A percentile compares a stretch with the other conserved stretches of the same genome.
phyloP scores from a whole-genome alignment of 805 yeast genomes.

The Cyberlindnera subsufficiens region DNA sequence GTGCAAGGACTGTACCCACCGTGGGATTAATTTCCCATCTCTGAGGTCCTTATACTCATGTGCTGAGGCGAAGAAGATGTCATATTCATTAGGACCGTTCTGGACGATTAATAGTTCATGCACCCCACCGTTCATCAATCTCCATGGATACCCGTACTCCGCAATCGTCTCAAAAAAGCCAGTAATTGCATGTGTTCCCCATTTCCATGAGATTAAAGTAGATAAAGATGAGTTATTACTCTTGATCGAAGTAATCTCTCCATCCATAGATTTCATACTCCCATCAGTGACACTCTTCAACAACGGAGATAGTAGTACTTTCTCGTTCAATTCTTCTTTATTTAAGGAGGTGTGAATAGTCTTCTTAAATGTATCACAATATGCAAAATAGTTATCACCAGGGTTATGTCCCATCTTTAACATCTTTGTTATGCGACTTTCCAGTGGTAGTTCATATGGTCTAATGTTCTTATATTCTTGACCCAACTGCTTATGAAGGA shows the following conservation, averaged over 20 bases:
- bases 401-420: slow-evolving; percentile 7
- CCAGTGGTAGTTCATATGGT: slow-evolving; percentile 13
- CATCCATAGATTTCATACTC: neutral
- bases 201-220: slow-evolving; percentile 8
- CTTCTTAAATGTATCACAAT: slow-evolving; percentile 17
- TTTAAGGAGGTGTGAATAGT: slow-evolving; percentile 1
- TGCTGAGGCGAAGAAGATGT: slow-evolving; percentile 16
- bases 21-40: slow-evolving; percentile 21
- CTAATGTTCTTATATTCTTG: slow-evolving; percentile 16
- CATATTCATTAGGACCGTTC: slow-evolving; percentile 3
- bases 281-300: neutral
- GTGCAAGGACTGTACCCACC: slow-evolving; percentile 10
- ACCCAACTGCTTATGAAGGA: slow-evolving; percentile 12
- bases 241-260: neutral
- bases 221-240: neutral
- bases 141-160: slow-evolving; percentile 22
- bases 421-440: slow-evolving; percentile 6
- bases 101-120: slow-evolving; percentile 15
- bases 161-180: slow-evolving; percentile 14
- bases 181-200: slow-evolving; percentile 6
- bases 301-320: neutral
- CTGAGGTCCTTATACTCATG: slow-evolving; percentile 20
- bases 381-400: slow-evolving; percentile 9
- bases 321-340: neutral
- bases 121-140: slow-evolving; percentile 22